Evolutionary conservation across 2,329 filamentous ascomycete species (phyloP).

Genomic region (Pseudocercospora macadamiae): DNA sequence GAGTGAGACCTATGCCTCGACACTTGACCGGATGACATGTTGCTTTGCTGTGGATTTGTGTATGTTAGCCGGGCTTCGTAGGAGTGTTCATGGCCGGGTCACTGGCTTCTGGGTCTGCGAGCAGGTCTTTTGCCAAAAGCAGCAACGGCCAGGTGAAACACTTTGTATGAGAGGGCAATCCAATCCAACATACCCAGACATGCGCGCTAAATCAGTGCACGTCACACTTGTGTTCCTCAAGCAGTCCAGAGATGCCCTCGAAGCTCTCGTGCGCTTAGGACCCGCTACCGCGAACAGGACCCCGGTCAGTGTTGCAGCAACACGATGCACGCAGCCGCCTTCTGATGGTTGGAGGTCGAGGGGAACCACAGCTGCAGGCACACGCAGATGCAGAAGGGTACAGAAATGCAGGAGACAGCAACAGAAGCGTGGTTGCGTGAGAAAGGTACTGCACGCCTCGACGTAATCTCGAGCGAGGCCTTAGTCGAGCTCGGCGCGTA

Average conservation of each 20-base stretch:
- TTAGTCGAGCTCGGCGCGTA: slow-evolving; percentile 37
- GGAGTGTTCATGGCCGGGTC: slow-evolving; percentile 28
- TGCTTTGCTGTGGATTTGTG: slow-evolving; percentile 26
- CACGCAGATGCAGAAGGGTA: slow-evolving; percentile 28
- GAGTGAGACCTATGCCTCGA: slow-evolving; percentile 47
- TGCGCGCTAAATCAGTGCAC: slow-evolving; percentile 37
- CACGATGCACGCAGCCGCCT: slow-evolving; percentile 48
- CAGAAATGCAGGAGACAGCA: slow-evolving; percentile 29
- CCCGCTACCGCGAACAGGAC: slow-evolving; percentile 30
- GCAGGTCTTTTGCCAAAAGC: slow-evolving; percentile 27
- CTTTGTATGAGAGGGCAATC: slow-evolving; percentile 29
- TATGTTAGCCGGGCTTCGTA: slow-evolving; percentile 29
- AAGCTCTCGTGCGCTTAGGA: slow-evolving; percentile 32
- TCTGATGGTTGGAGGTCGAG: slow-evolving; percentile 28
- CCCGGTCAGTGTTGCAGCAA: slow-evolving; percentile 29
- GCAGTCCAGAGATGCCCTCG: slow-evolving; percentile 22
- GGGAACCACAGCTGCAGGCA: slow-evolving; percentile 14
- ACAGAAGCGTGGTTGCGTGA: slow-evolving; percentile 12
- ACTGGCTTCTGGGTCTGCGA: slow-evolving; percentile 17
- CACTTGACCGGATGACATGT: slow-evolving; percentile 45
- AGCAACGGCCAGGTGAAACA: slow-evolving; percentile 29
- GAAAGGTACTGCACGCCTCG: too few relatives aligned
- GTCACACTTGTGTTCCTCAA: slow-evolving; percentile 30
- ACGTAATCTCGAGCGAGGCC: too few relatives aligned
- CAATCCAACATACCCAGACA: slow-evolving; percentile 37